A percentile compares a stretch with the other conserved stretches of the same genome.
Evolutionary conservation across 768 basidiomycete species (phyloP).

Genomic region (Leccinum subtestaceum): DNA sequence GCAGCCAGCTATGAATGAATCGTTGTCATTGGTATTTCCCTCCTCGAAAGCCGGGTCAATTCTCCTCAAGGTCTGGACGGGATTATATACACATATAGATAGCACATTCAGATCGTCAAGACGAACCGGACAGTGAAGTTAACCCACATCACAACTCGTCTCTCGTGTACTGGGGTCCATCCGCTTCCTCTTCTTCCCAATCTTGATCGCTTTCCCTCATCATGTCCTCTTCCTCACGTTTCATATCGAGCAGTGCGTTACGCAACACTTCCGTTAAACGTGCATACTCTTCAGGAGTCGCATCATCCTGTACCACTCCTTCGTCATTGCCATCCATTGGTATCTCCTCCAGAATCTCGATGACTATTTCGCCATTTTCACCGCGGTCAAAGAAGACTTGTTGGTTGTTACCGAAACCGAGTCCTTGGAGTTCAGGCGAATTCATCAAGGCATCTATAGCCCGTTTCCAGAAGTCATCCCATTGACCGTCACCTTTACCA

Average conservation of each 20-base stretch:
- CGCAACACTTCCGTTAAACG: constrained; percentile 50
- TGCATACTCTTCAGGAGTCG: constrained; percentile 40
- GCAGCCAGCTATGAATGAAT: constrained; percentile 22
- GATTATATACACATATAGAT: constrained; percentile 4
- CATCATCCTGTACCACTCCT: constrained; percentile 24
- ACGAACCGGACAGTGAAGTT: constrained; percentile 12
- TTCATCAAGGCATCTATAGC: constrained; percentile 30
- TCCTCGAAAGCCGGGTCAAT: constrained; percentile 2
- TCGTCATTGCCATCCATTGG: constrained; percentile 33
- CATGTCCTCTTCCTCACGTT: constrained; percentile 30
- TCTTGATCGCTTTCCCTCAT: constrained; percentile 18
- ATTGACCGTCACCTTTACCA: constrained; percentile 17
- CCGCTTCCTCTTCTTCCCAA: constrained; percentile 32
- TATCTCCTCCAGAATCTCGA: constrained; percentile 46
- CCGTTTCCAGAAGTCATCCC: constrained; percentile 28
- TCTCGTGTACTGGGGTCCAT: constrained; percentile 30
- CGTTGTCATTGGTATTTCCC: background rate
- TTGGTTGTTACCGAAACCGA: constrained; percentile 26
- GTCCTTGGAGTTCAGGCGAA: constrained; percentile 29
- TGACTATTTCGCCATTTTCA: constrained; percentile 40
- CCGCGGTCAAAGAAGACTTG: constrained; percentile 43
- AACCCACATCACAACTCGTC: constrained; percentile 33
- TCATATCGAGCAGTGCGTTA: constrained; percentile 51
- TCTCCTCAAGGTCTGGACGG: background rate
- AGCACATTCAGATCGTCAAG: constrained; percentile 18